phyloP scores from a whole-genome alignment of 768 basidiomycete genomes.

The Leccinum obscurum region DNA sequence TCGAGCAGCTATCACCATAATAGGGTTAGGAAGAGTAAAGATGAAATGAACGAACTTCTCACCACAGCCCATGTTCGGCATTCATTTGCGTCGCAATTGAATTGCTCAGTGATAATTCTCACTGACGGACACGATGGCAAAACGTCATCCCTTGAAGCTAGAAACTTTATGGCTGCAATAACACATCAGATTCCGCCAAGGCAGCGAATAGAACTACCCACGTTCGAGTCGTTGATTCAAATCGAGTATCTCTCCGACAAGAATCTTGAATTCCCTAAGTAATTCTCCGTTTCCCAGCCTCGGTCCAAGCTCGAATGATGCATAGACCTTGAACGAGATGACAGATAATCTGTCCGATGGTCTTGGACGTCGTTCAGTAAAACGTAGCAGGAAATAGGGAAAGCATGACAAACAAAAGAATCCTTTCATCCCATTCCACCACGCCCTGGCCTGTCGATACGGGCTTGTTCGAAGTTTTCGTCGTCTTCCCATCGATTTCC shows the following conservation, averaged over 20 bases:
- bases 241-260: background rate
- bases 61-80: background rate
- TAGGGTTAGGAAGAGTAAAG: background rate
- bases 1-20: too few relatives aligned
- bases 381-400: background rate
- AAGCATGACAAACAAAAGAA: background rate
- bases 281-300: background rate
- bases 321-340: background rate
- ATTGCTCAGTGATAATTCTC: background rate
- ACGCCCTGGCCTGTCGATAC: background rate
- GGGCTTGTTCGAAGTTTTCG: background rate
- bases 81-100: background rate
- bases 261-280: background rate
- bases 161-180: background rate
- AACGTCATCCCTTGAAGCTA: background rate
- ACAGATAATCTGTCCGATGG: background rate
- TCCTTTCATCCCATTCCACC: background rate
- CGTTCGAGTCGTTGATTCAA: background rate
- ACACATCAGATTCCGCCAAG: background rate
- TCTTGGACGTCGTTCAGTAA: background rate
- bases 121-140: background rate
- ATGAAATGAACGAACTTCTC: background rate
- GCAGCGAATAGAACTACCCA: background rate
- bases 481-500: background rate
- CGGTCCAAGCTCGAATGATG: background rate